Base-by-base conservation (phyloP, 2,329 filamentous ascomycete genomes). In the Mollisiaceae sp. region DNA sequence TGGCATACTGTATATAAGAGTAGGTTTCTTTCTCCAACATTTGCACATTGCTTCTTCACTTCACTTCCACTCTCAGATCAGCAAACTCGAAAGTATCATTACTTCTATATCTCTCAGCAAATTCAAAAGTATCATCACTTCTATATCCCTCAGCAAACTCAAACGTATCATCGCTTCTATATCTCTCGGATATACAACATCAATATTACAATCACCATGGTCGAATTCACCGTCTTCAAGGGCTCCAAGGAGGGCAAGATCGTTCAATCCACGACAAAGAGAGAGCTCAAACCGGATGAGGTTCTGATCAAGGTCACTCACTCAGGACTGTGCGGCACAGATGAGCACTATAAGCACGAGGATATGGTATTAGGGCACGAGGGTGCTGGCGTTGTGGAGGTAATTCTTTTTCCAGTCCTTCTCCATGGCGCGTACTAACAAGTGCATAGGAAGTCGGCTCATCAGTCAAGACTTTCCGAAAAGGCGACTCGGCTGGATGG, bases 271-370 rank as follows among this genome's bases (percentile, higher is more conserved):
- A 79, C 79, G 58, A 85, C 82, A 52, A 80, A 78, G 22, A 74
- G 76, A 50, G 78, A 83, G 18, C 75, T 86, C 50, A 73, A 72
- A 1, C 77, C 79, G 59, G 82, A 88, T 75, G 79, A 89, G 65
- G 87, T 91, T 60, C 81, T 88, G 35, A 75, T 91, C 73, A 83
- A 82, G 63, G 80, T 91, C 67, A 91, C 88, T 18, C 86, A 88
- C 65, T 89, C 87, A 1, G 89, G 89, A 36, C 79, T 91, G 60
- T 91, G 89, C 75, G 87, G 86, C 59, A 91, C 89, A 3, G 83
- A 82, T 65, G 69, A 80, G 58, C 80, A 83, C 69, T 78, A 75
- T 66, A 72, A 63, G 64, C 65, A 69, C 8, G 76, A 54, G 1
- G 77, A 79, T 63, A 78, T 79, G 74, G 79, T 72, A 14, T 76